These are phyloP conservation scores for Cardamine occulta DNA, from an alignment of 345 rosid genomes.

Conservation along the genomic window DNA sequence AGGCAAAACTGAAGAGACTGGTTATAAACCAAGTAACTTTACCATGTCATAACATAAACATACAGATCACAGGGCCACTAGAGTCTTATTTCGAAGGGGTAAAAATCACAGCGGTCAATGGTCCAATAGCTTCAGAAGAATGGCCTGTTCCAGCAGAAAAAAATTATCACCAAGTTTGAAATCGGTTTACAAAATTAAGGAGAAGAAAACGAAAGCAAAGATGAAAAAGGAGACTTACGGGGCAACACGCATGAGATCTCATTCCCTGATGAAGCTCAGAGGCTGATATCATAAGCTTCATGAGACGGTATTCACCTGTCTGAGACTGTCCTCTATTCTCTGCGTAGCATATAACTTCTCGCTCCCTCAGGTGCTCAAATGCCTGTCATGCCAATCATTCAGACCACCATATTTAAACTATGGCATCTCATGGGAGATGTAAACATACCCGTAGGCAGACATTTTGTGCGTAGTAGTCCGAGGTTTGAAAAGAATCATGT, in stretches of 20 bases:
- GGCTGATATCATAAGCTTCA: slow-evolving; percentile 72
- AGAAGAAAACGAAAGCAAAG: not conserved
- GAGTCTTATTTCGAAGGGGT: not conserved
- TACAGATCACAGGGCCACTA: slow-evolving; percentile 16
- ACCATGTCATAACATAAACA: slow-evolving; percentile 7
- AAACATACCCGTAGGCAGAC: slow-evolving; percentile 77
- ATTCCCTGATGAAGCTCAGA: slow-evolving; percentile 74
- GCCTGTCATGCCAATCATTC: slow-evolving; percentile 59
- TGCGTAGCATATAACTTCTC: slow-evolving; percentile 62
- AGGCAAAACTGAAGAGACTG: slow-evolving; percentile 4
- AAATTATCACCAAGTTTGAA: slow-evolving; percentile 8
- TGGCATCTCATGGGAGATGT: slow-evolving; percentile 18
- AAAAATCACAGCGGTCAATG: slow-evolving; percentile 33
- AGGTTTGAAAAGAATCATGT: slow-evolving; percentile 76
- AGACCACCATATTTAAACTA: slow-evolving; percentile 19
- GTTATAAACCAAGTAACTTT: slow-evolving; percentile 1
- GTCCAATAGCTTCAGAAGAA: slow-evolving; percentile 51
- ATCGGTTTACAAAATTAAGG: not conserved
- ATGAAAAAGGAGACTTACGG: slow-evolving; percentile 58
- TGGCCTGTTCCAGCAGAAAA: slow-evolving; percentile 39
- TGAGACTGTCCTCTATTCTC: slow-evolving; percentile 72
- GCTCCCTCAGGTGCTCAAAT: slow-evolving; percentile 78
- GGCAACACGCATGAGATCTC: slow-evolving; percentile 80
- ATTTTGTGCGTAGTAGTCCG: slow-evolving; percentile 67
- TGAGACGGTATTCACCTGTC: slow-evolving; percentile 69